Conservation (phyloP, 306 rosid genomes). For the Begonia loranthoides region DNA sequence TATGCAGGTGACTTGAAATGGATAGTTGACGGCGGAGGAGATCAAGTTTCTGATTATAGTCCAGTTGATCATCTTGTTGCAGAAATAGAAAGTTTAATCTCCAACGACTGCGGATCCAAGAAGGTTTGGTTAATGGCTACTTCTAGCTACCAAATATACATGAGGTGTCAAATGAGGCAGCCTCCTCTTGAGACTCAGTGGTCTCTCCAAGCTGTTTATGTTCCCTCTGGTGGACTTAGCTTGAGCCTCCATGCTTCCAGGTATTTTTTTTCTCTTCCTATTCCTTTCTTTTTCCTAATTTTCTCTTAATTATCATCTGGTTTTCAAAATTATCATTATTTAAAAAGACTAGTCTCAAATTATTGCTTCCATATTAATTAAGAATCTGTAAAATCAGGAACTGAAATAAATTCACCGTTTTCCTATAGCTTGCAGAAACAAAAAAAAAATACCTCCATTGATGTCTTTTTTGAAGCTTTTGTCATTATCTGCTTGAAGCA, state of each 20-base stretch:
- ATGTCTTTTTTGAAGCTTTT: constrained; percentile 2
- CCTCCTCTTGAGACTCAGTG: constrained; percentile 77
- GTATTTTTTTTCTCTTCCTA: constrained; percentile 19
- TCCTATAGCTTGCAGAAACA: too few species aligned
- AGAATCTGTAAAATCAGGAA: too few species aligned
- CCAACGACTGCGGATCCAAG: constrained; percentile 2
- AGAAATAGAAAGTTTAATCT: constrained; percentile 53
- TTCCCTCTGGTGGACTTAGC: constrained; percentile 77
- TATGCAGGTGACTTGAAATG: constrained; percentile 75
- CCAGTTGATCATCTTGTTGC: constrained; percentile 47
- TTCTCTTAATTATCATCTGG: neutral
- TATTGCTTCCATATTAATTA: too few species aligned
- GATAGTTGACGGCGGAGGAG: constrained; percentile 31
- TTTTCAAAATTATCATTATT: too few species aligned
- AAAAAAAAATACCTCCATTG: neutral
- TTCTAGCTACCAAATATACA: constrained; percentile 72
- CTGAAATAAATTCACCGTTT: too few species aligned
- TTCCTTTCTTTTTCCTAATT: constrained; percentile 1
- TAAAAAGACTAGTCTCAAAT: too few species aligned
- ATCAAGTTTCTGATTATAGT: constrained; percentile 22
- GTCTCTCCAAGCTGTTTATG: constrained; percentile 83
- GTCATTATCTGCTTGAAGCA: constrained; percentile 7
- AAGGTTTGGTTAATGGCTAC: constrained; percentile 69
- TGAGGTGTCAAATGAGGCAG: constrained; percentile 77
- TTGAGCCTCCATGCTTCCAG: constrained; percentile 77